Percentiles rank a stretch among this genome's conserved stretches.
Evolutionary conservation across 176 grass and related monocot species (phyloP).

Genomic region (Oryza coarctata): DNA sequence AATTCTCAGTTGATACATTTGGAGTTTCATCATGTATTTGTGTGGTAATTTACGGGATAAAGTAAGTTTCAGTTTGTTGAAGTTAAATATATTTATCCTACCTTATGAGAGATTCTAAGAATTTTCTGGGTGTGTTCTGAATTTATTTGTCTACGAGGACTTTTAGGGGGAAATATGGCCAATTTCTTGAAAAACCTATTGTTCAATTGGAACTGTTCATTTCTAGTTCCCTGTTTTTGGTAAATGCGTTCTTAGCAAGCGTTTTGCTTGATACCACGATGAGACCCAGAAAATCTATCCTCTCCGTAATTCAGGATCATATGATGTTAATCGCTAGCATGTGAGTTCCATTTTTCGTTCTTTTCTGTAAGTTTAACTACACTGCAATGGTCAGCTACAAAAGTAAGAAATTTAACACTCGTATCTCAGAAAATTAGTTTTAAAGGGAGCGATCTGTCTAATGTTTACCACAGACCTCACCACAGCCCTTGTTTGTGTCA

Average conservation of each 20-base stretch:
- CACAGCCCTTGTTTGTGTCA: background rate
- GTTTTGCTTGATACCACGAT: background rate
- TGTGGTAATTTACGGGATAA: background rate
- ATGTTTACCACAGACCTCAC: background rate
- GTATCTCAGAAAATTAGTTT: slow-evolving; percentile 15
- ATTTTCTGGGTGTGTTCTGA: background rate
- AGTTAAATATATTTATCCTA: background rate
- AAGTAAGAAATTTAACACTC: background rate
- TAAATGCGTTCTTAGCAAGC: slow-evolving; percentile 9
- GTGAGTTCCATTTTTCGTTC: slow-evolving; percentile 8
- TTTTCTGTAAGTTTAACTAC: background rate
- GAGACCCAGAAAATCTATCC: background rate
- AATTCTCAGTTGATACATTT: background rate
- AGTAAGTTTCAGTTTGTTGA: background rate
- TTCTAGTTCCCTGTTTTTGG: background rate
- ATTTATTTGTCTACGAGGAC: background rate
- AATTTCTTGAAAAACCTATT: background rate
- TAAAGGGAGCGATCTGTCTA: background rate
- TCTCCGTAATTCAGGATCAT: background rate
- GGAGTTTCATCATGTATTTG: background rate
- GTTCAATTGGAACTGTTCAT: slow-evolving; percentile 5
- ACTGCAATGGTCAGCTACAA: background rate
- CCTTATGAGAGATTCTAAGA: background rate
- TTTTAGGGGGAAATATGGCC: background rate
- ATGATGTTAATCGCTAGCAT: background rate